Base-by-base conservation (phyloP, 140 eudicot genomes). In the Stevia rebaudiana region DNA sequence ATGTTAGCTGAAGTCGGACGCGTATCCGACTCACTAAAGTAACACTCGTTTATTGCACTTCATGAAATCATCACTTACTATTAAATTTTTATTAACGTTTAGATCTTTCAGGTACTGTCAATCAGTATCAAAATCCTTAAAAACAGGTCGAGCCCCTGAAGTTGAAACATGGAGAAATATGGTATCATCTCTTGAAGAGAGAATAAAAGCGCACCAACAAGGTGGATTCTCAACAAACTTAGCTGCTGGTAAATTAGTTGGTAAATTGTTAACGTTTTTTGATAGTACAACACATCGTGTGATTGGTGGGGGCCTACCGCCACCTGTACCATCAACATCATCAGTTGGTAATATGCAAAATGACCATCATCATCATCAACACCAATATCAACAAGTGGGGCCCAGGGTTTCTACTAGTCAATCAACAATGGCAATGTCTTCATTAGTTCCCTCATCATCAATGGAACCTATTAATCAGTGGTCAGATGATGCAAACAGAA, bases 41-140 rank as follows among this genome's bases (percentile, higher is more conserved):
- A 88, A 44, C 24, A 46, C 4, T 42, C 48, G 6, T 4, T 40
- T 47, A 2, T 23, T n/a, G n/a, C 46, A 11, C n/a, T 40, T 73
- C 4, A 19, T 65, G 41, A 19, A 25, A 71, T n/a, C n/a, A n/a
- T n/a, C n/a, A 21, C 25, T 6, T 23, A n/a, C n/a, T 21, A 10
- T 51, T 33, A 56, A 24, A 6, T 74, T 21, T 70, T 40, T 46
- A 72, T 76, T 53, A 81, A n/a, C n/a, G n/a, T n/a, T n/a, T n/a
- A n/a, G n/a, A n/a, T n/a, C n/a, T n/a, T n/a, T n/a, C n/a, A 92
- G 98, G 87, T 92, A 92, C 80, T 88, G 95, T 71, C 98, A 92
- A 67, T 89, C 87, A 1, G 77, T 92, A 52, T 66, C 68, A 51
- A 92, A 72, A 80, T 79, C 94, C 3, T 78, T 92, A 53, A 92